Base-by-base conservation (phyloP, 1,139 yeast species). In the Candida buenavistaensis region DNA sequence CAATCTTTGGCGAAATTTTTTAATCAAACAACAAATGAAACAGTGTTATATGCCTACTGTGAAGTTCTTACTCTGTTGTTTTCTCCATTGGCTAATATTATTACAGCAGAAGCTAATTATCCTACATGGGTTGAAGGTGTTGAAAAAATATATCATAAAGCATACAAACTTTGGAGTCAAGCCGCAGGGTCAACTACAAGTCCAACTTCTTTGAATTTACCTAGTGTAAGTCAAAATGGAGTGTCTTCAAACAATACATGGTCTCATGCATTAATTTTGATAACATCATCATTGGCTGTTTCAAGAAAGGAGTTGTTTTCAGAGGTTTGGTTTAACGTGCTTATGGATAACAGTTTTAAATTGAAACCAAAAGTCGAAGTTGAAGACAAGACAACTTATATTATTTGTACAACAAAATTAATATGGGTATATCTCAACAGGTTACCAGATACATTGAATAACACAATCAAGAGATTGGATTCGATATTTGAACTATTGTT, bases 21-120 rank as follows among this genome's bases (percentile, higher is more conserved):
- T 55, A 62, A 72, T 26, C 65, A 72, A 25, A 74, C 95, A 2
- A 80, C 75, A 32, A 82, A 82, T 44, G 80, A 80, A 38, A 71
- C 80, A 3, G 71, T 85, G 1, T 65, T 81, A 17, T 67, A 78
- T 43, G 94, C 96, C 1, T 94, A 92, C 54, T 85, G 95, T 33
- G 96, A 88, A 44, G 95, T 88, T 1, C 68, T 90, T 28, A 73
- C 84, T 36, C 82, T 78, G 40, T 70, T 94, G 26, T 60, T 94
- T 3, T 61, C 87, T 28, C 95, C 97, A 0, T 62, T 92, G 26
- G 95, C 97, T 0, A 94, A 88, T 13, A 71, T 78, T 2, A 72
- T 90, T 23, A 87, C 97, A 0, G 98, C 97, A 0, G 99, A 94
- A 55, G 89, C 89, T 1, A 92, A 94, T 51, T 95, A 89, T 56